Base-by-base conservation (phyloP, 2,329 filamentous ascomycete genomes). In the Lachnellula suecica region DNA sequence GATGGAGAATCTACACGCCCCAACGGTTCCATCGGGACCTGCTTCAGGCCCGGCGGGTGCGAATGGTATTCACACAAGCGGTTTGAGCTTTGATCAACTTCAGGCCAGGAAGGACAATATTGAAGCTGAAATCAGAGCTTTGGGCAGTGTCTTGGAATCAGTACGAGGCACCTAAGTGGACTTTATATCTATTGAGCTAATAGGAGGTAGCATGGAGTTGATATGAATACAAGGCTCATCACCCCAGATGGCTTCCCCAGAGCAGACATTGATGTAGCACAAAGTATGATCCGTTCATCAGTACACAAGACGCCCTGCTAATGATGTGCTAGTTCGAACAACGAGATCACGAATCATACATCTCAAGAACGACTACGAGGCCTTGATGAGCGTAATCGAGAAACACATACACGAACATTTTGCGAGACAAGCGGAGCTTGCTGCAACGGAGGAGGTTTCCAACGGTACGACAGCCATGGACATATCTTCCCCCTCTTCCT, bases 171-270 rank as follows among this genome's bases (percentile, higher is more conserved):
- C 23, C 25, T 15, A 13, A 22, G 56, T 22, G 23, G 44, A 29
- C 20, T 9, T 48, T 3, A 24, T 41, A 6, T 37, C 20, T 47
- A 15, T 35, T 54, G 25, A 38, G 43, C 55, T 61, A 44, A 63
- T 43, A 46, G 29, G 34, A 24, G 27, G 11, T 64, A 97, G 92
- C 93, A 97, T 76, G 85, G 88, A 41, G 93, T 96, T 48, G 86
- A 88, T 64, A 99, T 99, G 94, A 86, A 87, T 64, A 97, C 94
- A 7, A 79, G 84, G 52, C 82, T 99, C 35, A 83, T 91, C 22
- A 97, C 93, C 13, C 82, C 85, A 56, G 94, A 97, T 72, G 94
- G 94, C 44, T 99, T 90, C 68, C 94, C 94, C 27, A 83, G 94
- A 67, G 87, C 89, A 63, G 94, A 99, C 71, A 86, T 99, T 59